Conservation (phyloP, 768 basidiomycete species). For the Auricularia sp. region DNA sequence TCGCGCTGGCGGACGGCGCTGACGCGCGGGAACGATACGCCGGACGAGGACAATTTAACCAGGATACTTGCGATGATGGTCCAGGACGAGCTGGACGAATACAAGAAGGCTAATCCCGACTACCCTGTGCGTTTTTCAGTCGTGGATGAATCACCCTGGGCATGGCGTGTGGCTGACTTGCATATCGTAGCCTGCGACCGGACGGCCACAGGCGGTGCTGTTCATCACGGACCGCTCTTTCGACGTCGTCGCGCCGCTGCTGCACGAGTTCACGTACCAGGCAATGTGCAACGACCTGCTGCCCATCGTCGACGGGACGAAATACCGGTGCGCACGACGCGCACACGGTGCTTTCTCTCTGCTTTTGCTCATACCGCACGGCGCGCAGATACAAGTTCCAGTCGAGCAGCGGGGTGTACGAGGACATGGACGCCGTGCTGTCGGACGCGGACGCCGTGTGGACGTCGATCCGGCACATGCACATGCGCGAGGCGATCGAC, state of each 20-base stretch:
- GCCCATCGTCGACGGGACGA: constrained; percentile 74
- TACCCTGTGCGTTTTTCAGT: constrained; percentile 58
- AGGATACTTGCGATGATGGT: constrained; percentile 80
- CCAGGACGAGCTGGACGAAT: constrained; percentile 74
- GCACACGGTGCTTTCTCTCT: neutral
- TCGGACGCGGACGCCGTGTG: constrained; percentile 84
- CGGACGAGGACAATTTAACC: constrained; percentile 66
- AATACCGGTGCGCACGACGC: constrained; percentile 60
- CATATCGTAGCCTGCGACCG: constrained; percentile 23
- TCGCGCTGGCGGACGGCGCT: constrained; percentile 74
- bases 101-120: constrained; percentile 76
- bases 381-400: constrained; percentile 79
- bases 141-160: too few species aligned
- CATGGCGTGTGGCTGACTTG: too few species aligned
- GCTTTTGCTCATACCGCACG: neutral
- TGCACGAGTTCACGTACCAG: constrained; percentile 98
- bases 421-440: constrained; percentile 82
- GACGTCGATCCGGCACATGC: constrained; percentile 90
- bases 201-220: constrained; percentile 67
- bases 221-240: constrained; percentile 95
- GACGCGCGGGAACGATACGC: constrained; percentile 59
- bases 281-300: constrained; percentile 96
- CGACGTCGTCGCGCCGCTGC: constrained; percentile 81
- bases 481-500: constrained; percentile 98
- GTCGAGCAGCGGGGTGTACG: constrained; percentile 72